Evolutionary conservation across 257 asterid species (phyloP).

Genomic region (Oldenlandia corymbosa): DNA sequence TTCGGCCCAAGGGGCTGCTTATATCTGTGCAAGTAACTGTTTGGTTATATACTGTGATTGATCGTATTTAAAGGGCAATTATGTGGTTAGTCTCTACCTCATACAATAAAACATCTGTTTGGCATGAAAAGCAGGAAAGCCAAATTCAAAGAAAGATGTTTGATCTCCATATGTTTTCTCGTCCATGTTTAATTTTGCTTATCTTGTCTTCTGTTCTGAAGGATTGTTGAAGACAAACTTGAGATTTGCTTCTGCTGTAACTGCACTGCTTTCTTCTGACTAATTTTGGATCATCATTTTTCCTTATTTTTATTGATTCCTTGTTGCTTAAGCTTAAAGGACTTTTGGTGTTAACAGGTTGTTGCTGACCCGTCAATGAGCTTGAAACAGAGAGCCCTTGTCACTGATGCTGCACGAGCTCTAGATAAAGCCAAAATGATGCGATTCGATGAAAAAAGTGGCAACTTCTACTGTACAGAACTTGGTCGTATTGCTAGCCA

Average conservation of each 20-base stretch:
- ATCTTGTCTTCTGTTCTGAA: neutral
- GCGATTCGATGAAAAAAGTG: constrained; percentile 99
- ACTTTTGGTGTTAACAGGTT: constrained; percentile 47
- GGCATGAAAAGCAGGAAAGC: neutral
- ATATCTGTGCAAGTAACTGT: neutral
- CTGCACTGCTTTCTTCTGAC: constrained; percentile 4
- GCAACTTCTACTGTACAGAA: constrained; percentile 95
- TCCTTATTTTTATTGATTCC: neutral
- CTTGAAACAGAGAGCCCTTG: constrained; percentile 86
- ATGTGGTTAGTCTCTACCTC: neutral
- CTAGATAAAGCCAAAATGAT: constrained; percentile 99
- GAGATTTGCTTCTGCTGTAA: neutral
- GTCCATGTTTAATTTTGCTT: neutral
- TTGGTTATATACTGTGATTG: constrained; percentile 1
- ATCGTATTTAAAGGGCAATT: constrained; percentile 7
- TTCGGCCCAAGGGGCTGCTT: too few relatives aligned
- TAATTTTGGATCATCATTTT: neutral
- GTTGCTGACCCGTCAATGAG: constrained; percentile 87
- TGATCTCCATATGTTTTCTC: neutral
- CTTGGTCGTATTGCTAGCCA: constrained; percentile 99
- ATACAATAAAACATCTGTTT: neutral
- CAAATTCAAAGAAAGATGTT: too few relatives aligned
- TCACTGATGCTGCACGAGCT: constrained; percentile 92
- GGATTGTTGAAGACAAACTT: neutral
- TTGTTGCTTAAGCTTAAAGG: neutral